Conservation (phyloP, 768 basidiomycete species). For the Tubosaeta sp. region DNA sequence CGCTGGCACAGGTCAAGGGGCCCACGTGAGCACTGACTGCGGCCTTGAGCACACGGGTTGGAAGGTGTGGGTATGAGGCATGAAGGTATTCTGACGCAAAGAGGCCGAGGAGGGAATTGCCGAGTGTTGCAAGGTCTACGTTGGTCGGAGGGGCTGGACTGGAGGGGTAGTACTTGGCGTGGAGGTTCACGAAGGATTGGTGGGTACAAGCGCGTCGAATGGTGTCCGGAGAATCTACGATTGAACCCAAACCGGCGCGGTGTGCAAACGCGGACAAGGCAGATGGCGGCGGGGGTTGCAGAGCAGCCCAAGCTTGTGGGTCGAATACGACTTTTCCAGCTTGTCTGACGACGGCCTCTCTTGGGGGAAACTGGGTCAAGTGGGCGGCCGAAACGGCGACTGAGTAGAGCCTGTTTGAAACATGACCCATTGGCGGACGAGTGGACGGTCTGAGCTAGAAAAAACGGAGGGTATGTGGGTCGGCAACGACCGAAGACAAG, state of each 20-base stretch:
- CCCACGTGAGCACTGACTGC: constrained; percentile 93
- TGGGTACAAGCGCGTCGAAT: constrained; percentile 79
- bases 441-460: constrained; percentile 11
- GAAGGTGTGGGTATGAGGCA: constrained; percentile 81
- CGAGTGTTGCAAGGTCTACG: constrained; percentile 67
- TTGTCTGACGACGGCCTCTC: constrained; percentile 41
- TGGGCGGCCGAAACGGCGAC: constrained; percentile 53
- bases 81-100: constrained; percentile 84
- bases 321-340: constrained; percentile 48
- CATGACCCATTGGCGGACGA: constrained; percentile 49
- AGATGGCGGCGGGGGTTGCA: constrained; percentile 68
- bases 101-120: constrained; percentile 86
- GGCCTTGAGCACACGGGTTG: constrained; percentile 86
- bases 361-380: constrained; percentile 58
- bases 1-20: constrained; percentile 71
- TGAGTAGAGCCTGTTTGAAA: constrained; percentile 48
- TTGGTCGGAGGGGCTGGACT: constrained; percentile 61
- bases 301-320: constrained; percentile 61
- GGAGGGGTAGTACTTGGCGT: constrained; percentile 53
- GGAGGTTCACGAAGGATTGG: constrained; percentile 57
- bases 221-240: constrained; percentile 49
- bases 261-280: constrained; percentile 74
- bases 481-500: constrained; percentile 27
- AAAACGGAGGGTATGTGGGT: constrained; percentile 28
- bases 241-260: constrained; percentile 63